These are phyloP conservation scores for Apiotrichum domesticum DNA, from an alignment of 1,284 basidiomycete genomes.

Conservation along the genomic window DNA sequence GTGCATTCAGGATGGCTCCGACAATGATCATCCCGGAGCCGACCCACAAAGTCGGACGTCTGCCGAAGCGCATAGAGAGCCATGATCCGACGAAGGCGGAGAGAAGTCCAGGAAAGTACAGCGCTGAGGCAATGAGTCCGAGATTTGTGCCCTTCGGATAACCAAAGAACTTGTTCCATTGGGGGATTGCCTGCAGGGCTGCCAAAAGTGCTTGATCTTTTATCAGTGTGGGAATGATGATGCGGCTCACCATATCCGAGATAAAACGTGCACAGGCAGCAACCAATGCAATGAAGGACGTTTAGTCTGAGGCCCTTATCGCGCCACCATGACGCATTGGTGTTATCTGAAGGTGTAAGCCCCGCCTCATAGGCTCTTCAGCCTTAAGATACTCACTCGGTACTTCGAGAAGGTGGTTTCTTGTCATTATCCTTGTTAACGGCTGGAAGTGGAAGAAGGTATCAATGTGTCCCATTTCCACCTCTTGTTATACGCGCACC, in stretches of 20 bases:
- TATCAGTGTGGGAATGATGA: too few species aligned
- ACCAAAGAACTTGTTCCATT: conserved; percentile 28
- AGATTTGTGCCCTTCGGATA: conserved; percentile 19
- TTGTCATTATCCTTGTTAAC: neutral
- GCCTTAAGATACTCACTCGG: neutral
- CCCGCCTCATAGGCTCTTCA: neutral
- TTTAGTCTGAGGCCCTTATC: conserved; percentile 16
- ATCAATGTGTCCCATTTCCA: too few species aligned
- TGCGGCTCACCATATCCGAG: conserved; percentile 10
- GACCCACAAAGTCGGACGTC: conserved; percentile 18
- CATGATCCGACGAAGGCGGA: conserved; percentile 24
- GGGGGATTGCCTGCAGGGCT: conserved; percentile 12
- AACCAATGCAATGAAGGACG: conserved; percentile 13
- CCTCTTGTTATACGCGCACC: too few species aligned
- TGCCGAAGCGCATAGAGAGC: conserved; percentile 19
- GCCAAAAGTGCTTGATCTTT: conserved; percentile 22
- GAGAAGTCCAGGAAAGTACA: conserved; percentile 27
- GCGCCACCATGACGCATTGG: conserved; percentile 12
- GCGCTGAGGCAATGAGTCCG: conserved; percentile 21
- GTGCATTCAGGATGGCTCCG: conserved; percentile 17
- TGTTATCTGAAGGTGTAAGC: conserved; percentile 8
- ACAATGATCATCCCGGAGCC: conserved; percentile 24
- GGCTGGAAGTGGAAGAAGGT: neutral
- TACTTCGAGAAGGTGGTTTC: neutral
- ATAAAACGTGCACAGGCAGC: conserved; percentile 16